Conservation (phyloP, 1,284 basidiomycete genomes). For the Austropuccinia psidii region DNA sequence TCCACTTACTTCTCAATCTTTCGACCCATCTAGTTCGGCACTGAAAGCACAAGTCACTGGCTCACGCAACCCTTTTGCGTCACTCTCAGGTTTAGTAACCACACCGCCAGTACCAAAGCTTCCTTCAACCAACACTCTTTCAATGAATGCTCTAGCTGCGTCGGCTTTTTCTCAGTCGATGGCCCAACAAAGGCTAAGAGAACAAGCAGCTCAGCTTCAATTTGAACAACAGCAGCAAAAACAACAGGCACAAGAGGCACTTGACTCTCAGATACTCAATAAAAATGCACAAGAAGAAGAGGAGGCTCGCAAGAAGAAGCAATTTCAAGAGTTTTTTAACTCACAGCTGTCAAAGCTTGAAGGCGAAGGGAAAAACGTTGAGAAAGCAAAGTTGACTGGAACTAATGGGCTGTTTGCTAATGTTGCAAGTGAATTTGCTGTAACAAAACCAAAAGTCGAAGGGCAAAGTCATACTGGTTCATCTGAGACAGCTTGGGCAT, state of each 20-base stretch:
- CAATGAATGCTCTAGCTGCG: slow-evolving; percentile 39
- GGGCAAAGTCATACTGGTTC: not conserved
- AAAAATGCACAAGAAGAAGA: not conserved
- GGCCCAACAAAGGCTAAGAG: slow-evolving; percentile 37
- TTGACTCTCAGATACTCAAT: slow-evolving; percentile 61
- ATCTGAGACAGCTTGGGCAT: not conserved
- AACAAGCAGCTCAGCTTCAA: slow-evolving; percentile 38
- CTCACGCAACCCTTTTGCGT: slow-evolving; percentile 88
- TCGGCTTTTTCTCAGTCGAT: slow-evolving; percentile 36
- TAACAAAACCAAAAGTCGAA: slow-evolving; percentile 15
- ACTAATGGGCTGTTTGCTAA: slow-evolving; percentile 14
- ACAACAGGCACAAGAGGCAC: slow-evolving; percentile 6
- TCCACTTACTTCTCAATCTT: slow-evolving; percentile 39
- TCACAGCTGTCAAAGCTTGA: slow-evolving; percentile 27
- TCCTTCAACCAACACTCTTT: slow-evolving; percentile 41
- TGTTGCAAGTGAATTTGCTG: slow-evolving; percentile 31
- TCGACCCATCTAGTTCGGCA: slow-evolving; percentile 39
- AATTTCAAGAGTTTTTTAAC: slow-evolving; percentile 23
- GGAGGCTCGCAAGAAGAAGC: slow-evolving; percentile 8
- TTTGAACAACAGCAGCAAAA: slow-evolving; percentile 28
- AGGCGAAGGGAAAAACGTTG: slow-evolving; percentile 12
- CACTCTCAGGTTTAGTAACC: slow-evolving; percentile 55
- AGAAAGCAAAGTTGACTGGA: not conserved
- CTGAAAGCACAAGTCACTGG: slow-evolving; percentile 88
- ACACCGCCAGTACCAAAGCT: slow-evolving; percentile 36